These are phyloP conservation scores for Apiotrichum domesticum DNA, from an alignment of 1,284 basidiomycete genomes.

Conservation along the genomic window DNA sequence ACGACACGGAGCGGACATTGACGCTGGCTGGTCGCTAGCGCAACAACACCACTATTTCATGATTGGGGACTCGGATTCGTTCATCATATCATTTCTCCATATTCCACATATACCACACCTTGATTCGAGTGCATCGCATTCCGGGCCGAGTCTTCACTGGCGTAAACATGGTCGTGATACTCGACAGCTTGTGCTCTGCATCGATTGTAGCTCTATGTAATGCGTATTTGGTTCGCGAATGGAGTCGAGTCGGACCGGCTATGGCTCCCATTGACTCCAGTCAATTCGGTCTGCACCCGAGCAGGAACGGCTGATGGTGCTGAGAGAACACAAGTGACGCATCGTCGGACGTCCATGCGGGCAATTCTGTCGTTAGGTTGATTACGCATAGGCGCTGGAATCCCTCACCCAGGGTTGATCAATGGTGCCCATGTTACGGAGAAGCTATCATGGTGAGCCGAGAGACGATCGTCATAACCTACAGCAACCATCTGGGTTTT, in stretches of 20 bases:
- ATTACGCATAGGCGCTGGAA: slow-evolving; percentile 3
- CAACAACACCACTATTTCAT: not conserved
- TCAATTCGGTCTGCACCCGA: slow-evolving; percentile 6
- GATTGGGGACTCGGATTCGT: too few relatives aligned
- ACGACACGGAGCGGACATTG: slow-evolving; percentile 1
- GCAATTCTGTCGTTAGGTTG: slow-evolving; percentile 59
- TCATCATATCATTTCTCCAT: not conserved
- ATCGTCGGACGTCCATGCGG: slow-evolving; percentile 95
- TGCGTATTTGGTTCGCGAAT: not conserved
- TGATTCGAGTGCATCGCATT: not conserved
- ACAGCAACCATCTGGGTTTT: slow-evolving; percentile 72
- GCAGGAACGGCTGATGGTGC: not conserved
- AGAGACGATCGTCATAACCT: slow-evolving; percentile 29
- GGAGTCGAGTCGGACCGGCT: too few relatives aligned
- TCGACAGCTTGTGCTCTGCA: not conserved
- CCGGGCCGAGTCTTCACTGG: not conserved
- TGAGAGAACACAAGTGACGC: slow-evolving; percentile 59
- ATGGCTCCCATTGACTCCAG: not conserved
- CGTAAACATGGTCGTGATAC: too few relatives aligned
- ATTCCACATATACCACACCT: not conserved
- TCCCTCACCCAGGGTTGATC: slow-evolving; percentile 75
- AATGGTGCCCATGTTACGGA: slow-evolving; percentile 90
- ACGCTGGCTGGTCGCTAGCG: not conserved
- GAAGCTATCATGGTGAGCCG: slow-evolving; percentile 53
- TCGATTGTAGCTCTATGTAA: slow-evolving; percentile 3